Base-by-base conservation (phyloP, 2,329 filamentous ascomycete genomes). In the Xylariaceae sp. region DNA sequence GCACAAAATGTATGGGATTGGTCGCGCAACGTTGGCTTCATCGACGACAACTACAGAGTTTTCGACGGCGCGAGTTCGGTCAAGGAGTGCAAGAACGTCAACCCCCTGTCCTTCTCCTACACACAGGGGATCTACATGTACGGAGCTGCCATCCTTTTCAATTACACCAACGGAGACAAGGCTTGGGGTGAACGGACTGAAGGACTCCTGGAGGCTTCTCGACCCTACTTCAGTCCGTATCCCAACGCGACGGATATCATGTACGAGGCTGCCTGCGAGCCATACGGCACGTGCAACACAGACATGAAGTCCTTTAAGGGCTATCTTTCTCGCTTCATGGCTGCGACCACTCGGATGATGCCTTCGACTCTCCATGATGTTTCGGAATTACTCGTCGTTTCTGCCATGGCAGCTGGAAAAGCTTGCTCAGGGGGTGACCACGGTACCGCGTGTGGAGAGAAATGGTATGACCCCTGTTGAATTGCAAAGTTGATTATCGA, bases 221-320 rank as follows among this genome's bases (percentile, higher is more conserved):
- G 68, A 30, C 74, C 73, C 23, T 76, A 76, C 70, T 87, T 88
- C 74, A 73, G 71, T 51, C 78, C 80, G 3, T 77, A 75, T 51
- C 68, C 75, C 13, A 81, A 83, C 65, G 73, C 78, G 4, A 81
- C 82, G 18, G 76, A 83, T 67, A 74, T 88, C 72, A 84, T 89
- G 81, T 84, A 78, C 68, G 87, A 90, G 72, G 77, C 77, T 50
- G 82, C 83, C n/a, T 90, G 87, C 75, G 87, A 90, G 71, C 74
- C 72, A 3, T 73, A 76, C 60, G 73, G 74, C 55, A 76, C 69
- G 0, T 90, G 88, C 73, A 82, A 84, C 69, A 77, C 74, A 53
- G 86, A 89, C 72, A 85, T 86, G 78, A 81, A 79, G 66, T 84
- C 82, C 7, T 88, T 87, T 80, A 90, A 90, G 74, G 86, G 80